Evolutionary conservation across 352 stramenopile genomes (phyloP), one percentile per base, ranked within the genome.

Genomic region (Globisporangium sylvaticum): DNA sequence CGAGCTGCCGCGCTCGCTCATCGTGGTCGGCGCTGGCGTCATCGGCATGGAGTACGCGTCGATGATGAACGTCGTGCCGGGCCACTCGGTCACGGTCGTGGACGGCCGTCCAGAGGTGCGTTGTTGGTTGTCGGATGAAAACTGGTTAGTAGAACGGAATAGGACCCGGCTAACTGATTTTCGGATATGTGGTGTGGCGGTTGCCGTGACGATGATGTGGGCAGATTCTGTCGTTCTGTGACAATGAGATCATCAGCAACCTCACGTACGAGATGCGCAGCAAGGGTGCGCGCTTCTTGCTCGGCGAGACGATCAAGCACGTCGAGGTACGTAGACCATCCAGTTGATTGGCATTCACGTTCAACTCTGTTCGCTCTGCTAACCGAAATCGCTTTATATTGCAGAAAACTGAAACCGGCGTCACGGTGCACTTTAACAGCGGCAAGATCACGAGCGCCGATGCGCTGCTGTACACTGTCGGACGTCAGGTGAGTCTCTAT

Each of bases 21-120:
- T 95, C 52, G 87, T 95, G 25, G 73, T 93, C 12, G 89, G 89
- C 31, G 89, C 89, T 3, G 89, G 89, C 8, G 89, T 97, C 54
- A 95, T 97, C 42, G 89, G 90, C 67, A 97, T 97, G 78, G 90
- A 97, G 72, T 97, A 97, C 75, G 90, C 90, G 20, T 93, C 83
- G 53, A 97, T 97, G 88, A 74, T 97, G 29, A 96, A 94, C 66
- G 85, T 97, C 39, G 72, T 97, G 22, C 89, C 87, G 9, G 90
- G 90, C 3, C 90, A 92, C 53, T 87, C 80, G 34, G 90, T 97
- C 60, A 96, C 87, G 20, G 86, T 97, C 22, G 87, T 97, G 32
- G 90, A 97, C 48, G 81, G 83, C 7, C 82, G 87, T 2, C 74
- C 79, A 56, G 84, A 92, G 42, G 42, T 24, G 42, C 42, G 42